A percentile compares a stretch with the other conserved stretches of the same genome.
phyloP scores from a whole-genome alignment of 2,329 filamentous ascomycete genomes.

The Xylariaceae sp. region DNA sequence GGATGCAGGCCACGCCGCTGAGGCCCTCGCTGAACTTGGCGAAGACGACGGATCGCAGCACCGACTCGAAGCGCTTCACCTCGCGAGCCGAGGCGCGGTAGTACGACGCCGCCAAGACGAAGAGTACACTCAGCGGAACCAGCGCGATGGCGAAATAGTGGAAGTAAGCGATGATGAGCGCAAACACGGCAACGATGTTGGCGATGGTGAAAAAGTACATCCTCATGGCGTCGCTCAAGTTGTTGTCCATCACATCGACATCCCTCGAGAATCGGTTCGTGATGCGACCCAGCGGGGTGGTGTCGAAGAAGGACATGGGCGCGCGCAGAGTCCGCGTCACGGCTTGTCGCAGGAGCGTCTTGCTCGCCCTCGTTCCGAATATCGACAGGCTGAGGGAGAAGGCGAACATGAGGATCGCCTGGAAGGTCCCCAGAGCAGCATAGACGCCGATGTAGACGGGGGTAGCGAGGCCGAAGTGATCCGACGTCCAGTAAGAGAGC shows the following conservation, averaged over 20 bases:
- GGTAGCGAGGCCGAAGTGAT: constrained; percentile 60
- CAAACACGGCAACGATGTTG: constrained; percentile 77
- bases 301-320: constrained; percentile 92
- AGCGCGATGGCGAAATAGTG: constrained; percentile 69
- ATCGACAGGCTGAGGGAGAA: constrained; percentile 76
- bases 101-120: constrained; percentile 76
- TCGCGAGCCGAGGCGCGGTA: constrained; percentile 88
- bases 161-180: constrained; percentile 90
- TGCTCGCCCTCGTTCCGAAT: constrained; percentile 74
- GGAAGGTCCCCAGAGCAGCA: constrained; percentile 61
- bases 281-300: constrained; percentile 88
- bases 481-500: constrained; percentile 88
- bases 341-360: constrained; percentile 71
- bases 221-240: constrained; percentile 76
- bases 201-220: constrained; percentile 86
- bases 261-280: constrained; percentile 95
- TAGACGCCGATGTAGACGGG: constrained; percentile 67
- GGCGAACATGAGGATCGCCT: constrained; percentile 68
- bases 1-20: constrained; percentile 73
- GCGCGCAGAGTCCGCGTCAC: constrained; percentile 67
- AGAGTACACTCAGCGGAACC: constrained; percentile 62
- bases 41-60: constrained; percentile 81
- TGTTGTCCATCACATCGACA: constrained; percentile 95
- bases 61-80: constrained; percentile 87
- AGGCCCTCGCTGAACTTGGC: constrained; percentile 87